A percentile compares a stretch with the other conserved stretches of the same genome.
phyloP scores from a whole-genome alignment of 805 yeast species.

The Schwanniomyces vanrijiae region DNA sequence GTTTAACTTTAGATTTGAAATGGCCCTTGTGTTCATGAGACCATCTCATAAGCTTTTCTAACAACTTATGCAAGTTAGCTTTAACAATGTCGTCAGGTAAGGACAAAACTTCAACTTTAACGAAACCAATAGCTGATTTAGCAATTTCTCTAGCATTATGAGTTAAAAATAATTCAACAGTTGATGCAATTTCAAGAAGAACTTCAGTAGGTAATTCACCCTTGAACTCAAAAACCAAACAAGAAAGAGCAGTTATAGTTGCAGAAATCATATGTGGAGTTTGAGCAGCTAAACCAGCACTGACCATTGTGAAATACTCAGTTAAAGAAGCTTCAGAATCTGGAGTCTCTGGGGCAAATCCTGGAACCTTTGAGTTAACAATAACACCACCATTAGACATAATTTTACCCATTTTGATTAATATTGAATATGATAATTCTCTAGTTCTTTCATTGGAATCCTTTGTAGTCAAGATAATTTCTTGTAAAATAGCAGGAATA shows the following conservation, averaged over 20 bases:
- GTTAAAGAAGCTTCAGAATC: slow-evolving; percentile 65
- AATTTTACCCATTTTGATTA: slow-evolving; percentile 76
- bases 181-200: slow-evolving; percentile 73
- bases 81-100: slow-evolving; percentile 77
- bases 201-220: slow-evolving; percentile 58
- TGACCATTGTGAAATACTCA: slow-evolving; percentile 88
- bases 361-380: slow-evolving; percentile 63
- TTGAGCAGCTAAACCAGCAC: slow-evolving; percentile 95
- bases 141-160: slow-evolving; percentile 92
- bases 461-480: slow-evolving; percentile 86
- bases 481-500: slow-evolving; percentile 81
- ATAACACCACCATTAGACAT: slow-evolving; percentile 73
- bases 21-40: slow-evolving; percentile 96
- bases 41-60: slow-evolving; percentile 81
- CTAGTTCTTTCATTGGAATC: slow-evolving; percentile 92
- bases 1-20: slow-evolving; percentile 90
- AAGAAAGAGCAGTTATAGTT: slow-evolving; percentile 80
- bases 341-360: slow-evolving; percentile 62
- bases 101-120: slow-evolving; percentile 81
- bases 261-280: slow-evolving; percentile 97
- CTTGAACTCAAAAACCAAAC: slow-evolving; percentile 84
- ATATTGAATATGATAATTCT: slow-evolving; percentile 69
- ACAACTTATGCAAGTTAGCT: slow-evolving; percentile 61
- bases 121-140: slow-evolving; percentile 90
- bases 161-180: slow-evolving; percentile 86